Percentiles rank a stretch among this genome's conserved stretches.
phyloP scores from a whole-genome alignment of 371 early-diverging fungal genomes.

The Lichtheimia ramosa region DNA sequence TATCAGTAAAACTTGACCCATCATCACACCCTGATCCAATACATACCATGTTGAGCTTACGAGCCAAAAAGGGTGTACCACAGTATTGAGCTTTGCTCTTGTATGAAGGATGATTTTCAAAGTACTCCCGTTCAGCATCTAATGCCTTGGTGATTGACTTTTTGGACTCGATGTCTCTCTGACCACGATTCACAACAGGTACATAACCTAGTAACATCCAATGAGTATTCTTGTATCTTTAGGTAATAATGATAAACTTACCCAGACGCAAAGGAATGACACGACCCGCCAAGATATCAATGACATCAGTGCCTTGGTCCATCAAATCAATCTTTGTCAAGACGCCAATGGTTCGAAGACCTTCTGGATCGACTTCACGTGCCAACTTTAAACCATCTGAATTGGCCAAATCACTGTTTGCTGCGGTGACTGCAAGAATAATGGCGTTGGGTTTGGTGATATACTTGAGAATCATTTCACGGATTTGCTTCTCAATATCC shows the following conservation, averaged over 20 bases:
- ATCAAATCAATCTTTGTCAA: conserved; percentile 99
- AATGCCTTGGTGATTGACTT: conserved; percentile 88
- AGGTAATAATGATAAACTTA: conserved; percentile 5
- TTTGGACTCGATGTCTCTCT: conserved; percentile 92
- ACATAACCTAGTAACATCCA: conserved; percentile 68
- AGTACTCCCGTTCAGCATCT: conserved; percentile 88
- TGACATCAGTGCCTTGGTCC: conserved; percentile 99
- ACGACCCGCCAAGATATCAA: conserved; percentile 98
- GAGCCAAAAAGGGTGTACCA: conserved; percentile 97
- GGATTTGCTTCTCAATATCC: conserved; percentile 97
- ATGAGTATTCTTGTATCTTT: background rate
- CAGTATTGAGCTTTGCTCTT: conserved; percentile 96
- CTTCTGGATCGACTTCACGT: conserved; percentile 97
- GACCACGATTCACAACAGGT: conserved; percentile 96
- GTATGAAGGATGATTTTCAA: conserved; percentile 94
- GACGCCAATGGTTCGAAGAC: conserved; percentile 98
- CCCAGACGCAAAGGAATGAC: conserved; percentile 95
- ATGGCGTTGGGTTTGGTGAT: conserved; percentile 95
- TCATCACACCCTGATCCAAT: background rate
- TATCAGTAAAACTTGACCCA: too few relatives aligned
- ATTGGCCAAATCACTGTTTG: conserved; percentile 98
- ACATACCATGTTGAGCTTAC: conserved; percentile 83
- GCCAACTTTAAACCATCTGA: conserved; percentile 98
- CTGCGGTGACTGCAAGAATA: conserved; percentile 98
- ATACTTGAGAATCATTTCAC: conserved; percentile 96